Conservation (phyloP, 106 monocot species). For the Vanilla planifolia region DNA sequence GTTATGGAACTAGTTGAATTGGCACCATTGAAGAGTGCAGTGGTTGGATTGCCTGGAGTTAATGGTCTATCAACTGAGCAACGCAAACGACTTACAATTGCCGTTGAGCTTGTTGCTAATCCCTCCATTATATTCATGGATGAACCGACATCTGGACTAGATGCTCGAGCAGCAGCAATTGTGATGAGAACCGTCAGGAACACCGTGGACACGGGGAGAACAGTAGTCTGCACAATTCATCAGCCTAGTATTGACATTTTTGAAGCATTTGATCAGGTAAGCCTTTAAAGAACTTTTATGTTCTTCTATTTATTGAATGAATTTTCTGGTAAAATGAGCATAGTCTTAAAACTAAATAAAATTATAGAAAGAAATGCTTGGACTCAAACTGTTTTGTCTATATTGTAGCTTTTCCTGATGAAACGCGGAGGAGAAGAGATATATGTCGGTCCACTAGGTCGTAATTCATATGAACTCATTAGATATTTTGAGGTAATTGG, state of each 20-base stretch:
- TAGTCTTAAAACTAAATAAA: too few species aligned
- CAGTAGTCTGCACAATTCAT: constrained; percentile 62
- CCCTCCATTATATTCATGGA: constrained; percentile 71
- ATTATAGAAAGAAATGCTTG: too few species aligned
- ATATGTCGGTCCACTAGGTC: constrained; percentile 60
- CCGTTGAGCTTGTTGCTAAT: constrained; percentile 64
- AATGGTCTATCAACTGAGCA: constrained; percentile 60
- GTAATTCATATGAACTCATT: constrained; percentile 43
- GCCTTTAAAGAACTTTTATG: too few species aligned
- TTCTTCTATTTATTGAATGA: too few species aligned
- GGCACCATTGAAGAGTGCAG: constrained; percentile 19
- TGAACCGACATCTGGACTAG: constrained; percentile 56
- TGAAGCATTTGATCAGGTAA: constrained; percentile 59
- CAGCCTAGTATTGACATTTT: constrained; percentile 61
- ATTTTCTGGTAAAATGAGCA: too few species aligned
- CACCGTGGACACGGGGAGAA: constrained; percentile 58
- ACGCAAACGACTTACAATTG: constrained; percentile 54
- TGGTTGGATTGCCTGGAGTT: constrained; percentile 53
- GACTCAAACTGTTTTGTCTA: too few species aligned
- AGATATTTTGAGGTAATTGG: constrained; percentile 53
- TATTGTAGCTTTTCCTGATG: constrained; percentile 26
- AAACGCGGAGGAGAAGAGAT: constrained; percentile 58
- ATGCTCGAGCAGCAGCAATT: constrained; percentile 63
- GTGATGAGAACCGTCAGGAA: constrained; percentile 66
- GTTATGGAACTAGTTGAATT: constrained; percentile 63